phyloP scores from a whole-genome alignment of 108 stramenopile species.

The Schizochytrium sp. region DNA sequence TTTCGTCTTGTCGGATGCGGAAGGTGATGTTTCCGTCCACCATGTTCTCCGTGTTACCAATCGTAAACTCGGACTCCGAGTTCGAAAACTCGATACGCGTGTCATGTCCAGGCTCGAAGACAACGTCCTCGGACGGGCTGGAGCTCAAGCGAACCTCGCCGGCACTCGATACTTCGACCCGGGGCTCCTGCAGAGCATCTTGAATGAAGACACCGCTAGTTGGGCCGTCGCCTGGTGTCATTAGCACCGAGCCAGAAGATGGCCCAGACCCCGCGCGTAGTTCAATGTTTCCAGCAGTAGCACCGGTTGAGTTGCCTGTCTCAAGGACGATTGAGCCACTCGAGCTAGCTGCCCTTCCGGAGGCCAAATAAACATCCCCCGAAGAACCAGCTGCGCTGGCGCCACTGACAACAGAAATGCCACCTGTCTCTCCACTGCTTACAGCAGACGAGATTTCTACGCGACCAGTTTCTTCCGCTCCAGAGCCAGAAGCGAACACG shows the following conservation, averaged over 20 bases:
- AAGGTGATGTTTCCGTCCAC: slow-evolving; percentile 37
- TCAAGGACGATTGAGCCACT: not conserved
- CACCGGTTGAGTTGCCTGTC: not conserved
- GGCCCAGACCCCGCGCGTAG: not conserved
- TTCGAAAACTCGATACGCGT: slow-evolving; percentile 35
- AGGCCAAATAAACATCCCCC: not conserved
- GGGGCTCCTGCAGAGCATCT: not conserved
- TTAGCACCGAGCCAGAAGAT: not conserved
- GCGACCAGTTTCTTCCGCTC: not conserved
- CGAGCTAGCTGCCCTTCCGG: not conserved
- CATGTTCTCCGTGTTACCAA: slow-evolving; percentile 45
- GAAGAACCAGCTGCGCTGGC: not conserved
- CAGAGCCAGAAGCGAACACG: not conserved
- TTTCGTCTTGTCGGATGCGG: not conserved
- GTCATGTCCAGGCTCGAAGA: slow-evolving; percentile 35
- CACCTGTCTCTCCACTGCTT: not conserved
- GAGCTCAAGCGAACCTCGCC: not conserved
- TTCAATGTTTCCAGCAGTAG: not conserved
- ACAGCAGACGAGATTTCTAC: not conserved
- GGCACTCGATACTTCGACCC: not conserved
- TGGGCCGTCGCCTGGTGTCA: not conserved
- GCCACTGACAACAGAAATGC: not conserved
- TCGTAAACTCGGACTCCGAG: slow-evolving; percentile 33
- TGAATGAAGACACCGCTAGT: not conserved
- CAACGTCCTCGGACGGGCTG: not conserved